Conservation (phyloP, 1,284 basidiomycete species). For the Tausonia pullulans region DNA sequence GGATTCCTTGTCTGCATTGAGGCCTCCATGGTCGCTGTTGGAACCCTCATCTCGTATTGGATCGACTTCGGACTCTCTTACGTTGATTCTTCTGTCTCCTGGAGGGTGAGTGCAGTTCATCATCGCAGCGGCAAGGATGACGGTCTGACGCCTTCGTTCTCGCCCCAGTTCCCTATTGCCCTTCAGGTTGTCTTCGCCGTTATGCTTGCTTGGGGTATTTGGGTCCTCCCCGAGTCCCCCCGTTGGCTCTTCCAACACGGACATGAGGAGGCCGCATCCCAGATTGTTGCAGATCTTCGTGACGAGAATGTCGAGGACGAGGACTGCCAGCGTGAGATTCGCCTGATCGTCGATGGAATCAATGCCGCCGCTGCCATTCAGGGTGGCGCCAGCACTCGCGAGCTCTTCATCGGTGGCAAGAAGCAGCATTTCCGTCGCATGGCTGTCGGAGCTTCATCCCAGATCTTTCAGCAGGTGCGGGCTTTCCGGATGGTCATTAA, state of each 20-base stretch:
- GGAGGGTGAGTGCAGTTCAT: slow-evolving; percentile 27
- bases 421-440: slow-evolving; percentile 39
- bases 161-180: slow-evolving; percentile 29
- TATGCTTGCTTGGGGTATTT: slow-evolving; percentile 37
- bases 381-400: slow-evolving; percentile 24
- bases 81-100: slow-evolving; percentile 33
- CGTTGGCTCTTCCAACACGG: slow-evolving; percentile 40
- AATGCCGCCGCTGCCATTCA: slow-evolving; percentile 24
- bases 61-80: slow-evolving; percentile 41
- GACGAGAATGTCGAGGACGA: slow-evolving; percentile 23
- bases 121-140: neutral
- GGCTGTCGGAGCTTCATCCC: slow-evolving; percentile 37
- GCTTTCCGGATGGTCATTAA: no score
- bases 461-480: slow-evolving; percentile 37
- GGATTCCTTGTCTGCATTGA: slow-evolving; percentile 48
- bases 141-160: no score
- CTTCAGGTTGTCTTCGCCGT: slow-evolving; percentile 43
- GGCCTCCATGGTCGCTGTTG: slow-evolving; percentile 45
- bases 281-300: slow-evolving; percentile 30
- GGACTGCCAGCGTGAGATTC: slow-evolving; percentile 30
- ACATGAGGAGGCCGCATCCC: slow-evolving; percentile 26
- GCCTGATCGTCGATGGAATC: slow-evolving; percentile 32
- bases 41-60: slow-evolving; percentile 41
- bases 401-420: slow-evolving; percentile 36
- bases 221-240: slow-evolving; percentile 38